A percentile compares a stretch with the other conserved stretches of the same genome.
phyloP scores from a whole-genome alignment of 306 rosid species.

The Cucurbita ficifolia region DNA sequence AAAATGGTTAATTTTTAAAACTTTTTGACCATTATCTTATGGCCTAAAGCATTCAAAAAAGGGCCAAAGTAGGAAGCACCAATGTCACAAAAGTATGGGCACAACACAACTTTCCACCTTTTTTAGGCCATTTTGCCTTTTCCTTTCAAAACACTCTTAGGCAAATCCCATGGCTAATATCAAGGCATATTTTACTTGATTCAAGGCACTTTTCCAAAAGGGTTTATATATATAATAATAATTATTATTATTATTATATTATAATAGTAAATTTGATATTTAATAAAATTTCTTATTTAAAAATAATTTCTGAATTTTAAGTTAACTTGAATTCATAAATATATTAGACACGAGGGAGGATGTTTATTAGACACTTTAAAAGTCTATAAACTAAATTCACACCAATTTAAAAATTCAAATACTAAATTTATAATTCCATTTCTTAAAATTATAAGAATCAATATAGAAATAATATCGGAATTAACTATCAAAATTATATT shows the following conservation, averaged over 20 bases:
- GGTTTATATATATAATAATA: neutral
- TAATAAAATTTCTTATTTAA: no score
- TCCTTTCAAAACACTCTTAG: neutral
- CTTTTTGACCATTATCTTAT: neutral
- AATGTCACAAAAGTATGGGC: neutral
- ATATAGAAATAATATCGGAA: neutral
- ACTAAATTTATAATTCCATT: no score
- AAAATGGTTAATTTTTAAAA: neutral
- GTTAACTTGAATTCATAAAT: no score
- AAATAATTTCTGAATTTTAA: no score
- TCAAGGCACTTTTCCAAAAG: neutral
- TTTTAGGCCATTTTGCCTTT: neutral
- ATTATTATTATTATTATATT: no score
- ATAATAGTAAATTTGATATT: no score
- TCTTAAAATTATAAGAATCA: neutral
- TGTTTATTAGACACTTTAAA: no score
- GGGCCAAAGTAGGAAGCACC: neutral
- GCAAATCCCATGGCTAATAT: neutral
- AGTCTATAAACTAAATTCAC: no score
- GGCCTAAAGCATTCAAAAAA: constrained; percentile 1
- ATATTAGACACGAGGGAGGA: no score
- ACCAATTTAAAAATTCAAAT: no score
- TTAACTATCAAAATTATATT: neutral
- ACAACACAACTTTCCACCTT: neutral
- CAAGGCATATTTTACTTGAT: neutral